phyloP scores from a whole-genome alignment of 2,329 filamentous ascomycete species.

The Emergomyces orientalis region DNA sequence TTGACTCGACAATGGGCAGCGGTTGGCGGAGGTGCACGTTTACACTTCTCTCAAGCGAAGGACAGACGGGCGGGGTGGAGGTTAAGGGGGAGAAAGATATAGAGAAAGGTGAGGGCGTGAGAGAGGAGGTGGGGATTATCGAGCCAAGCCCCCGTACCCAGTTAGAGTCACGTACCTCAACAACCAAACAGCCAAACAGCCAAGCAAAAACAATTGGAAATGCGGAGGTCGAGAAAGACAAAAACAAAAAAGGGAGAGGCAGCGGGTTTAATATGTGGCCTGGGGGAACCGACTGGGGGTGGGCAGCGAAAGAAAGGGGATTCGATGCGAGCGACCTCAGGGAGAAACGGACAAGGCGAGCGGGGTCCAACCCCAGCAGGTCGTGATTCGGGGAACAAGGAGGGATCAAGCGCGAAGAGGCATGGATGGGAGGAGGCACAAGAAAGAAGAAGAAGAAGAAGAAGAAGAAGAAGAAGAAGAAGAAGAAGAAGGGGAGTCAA shows the following conservation, averaged over 20 bases:
- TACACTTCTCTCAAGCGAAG: neutral
- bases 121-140: neutral
- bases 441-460: neutral
- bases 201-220: neutral
- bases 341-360: neutral
- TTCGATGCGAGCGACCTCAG: neutral
- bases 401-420: neutral
- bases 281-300: neutral
- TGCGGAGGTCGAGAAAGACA: neutral
- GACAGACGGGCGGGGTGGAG: no score
- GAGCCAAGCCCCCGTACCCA: neutral
- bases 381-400: neutral
- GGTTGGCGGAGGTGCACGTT: neutral
- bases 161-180: slow-evolving; percentile 3
- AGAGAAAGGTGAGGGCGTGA: neutral
- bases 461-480: neutral
- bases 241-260: neutral
- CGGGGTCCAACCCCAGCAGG: slow-evolving; percentile 6
- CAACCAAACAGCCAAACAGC: neutral
- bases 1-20: neutral
- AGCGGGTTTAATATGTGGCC: neutral
- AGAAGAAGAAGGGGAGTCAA: neutral
- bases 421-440: no score
- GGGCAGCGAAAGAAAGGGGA: neutral
- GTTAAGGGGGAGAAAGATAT: neutral